A percentile compares a stretch with the other conserved stretches of the same genome.
Conservation (phyloP, 2,329 filamentous ascomycete genomes). For the Cladorrhinum sp. region DNA sequence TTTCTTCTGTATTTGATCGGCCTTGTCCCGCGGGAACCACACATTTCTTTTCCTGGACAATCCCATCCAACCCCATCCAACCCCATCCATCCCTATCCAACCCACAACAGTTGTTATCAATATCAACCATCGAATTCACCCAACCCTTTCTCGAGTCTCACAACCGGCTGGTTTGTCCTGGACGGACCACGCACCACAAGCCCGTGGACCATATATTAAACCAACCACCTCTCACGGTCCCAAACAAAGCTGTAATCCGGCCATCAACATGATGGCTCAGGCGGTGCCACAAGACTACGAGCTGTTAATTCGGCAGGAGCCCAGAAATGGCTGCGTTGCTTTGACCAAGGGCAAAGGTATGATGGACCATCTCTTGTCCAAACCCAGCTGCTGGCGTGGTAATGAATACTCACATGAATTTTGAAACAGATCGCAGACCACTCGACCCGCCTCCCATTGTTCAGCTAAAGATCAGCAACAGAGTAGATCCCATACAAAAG, state of each 20-base stretch:
- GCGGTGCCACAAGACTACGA: constrained; percentile 29
- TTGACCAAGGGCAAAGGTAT: constrained; percentile 73
- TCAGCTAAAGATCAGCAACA: constrained; percentile 56
- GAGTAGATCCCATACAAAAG: constrained; percentile 45
- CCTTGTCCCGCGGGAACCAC: neutral
- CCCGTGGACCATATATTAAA: neutral
- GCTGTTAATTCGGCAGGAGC: constrained; percentile 59
- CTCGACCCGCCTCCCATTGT: constrained; percentile 86
- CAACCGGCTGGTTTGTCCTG: neutral
- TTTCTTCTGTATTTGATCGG: neutral
- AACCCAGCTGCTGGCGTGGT: neutral
- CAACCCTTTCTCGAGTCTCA: neutral
- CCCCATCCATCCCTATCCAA: neutral
- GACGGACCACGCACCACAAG: neutral
- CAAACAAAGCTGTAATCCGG: neutral
- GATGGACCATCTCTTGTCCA: constrained; percentile 14
- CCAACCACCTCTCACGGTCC: neutral
- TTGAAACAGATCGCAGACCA: constrained; percentile 69
- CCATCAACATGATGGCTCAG: constrained; percentile 14
- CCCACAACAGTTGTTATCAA: neutral
- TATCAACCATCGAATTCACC: neutral
- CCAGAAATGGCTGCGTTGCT: constrained; percentile 63
- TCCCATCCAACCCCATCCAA: neutral
- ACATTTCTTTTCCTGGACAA: neutral
- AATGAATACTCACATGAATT: neutral